Conservation (phyloP, 768 basidiomycete species). For the Omphalotus guepiniiformis region DNA sequence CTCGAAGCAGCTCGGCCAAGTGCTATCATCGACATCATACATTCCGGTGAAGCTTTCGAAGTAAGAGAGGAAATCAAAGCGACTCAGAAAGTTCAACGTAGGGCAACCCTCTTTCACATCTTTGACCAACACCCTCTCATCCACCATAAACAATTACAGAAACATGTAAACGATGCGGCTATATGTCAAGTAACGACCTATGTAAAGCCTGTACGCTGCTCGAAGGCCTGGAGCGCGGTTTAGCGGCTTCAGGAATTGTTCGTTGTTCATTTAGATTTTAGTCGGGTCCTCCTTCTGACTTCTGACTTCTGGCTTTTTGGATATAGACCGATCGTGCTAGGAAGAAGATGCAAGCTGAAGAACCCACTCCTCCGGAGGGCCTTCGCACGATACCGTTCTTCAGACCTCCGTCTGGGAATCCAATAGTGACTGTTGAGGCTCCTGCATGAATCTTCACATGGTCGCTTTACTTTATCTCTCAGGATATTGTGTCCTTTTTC, state of each 20-base stretch:
- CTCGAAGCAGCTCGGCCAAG: slow-evolving; percentile 91
- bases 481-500: too few species aligned
- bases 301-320: slow-evolving; percentile 7
- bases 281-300: not conserved
- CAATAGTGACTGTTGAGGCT: slow-evolving; percentile 37
- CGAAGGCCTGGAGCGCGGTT: slow-evolving; percentile 85
- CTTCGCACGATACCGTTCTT: slow-evolving; percentile 76
- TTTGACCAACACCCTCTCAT: slow-evolving; percentile 7
- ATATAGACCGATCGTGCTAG: slow-evolving; percentile 62
- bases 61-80: slow-evolving; percentile 81
- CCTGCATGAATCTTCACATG: too few species aligned
- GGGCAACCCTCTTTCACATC: slow-evolving; percentile 27
- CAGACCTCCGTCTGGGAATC: slow-evolving; percentile 40
- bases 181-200: slow-evolving; percentile 95
- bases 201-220: slow-evolving; percentile 91
- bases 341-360: slow-evolving; percentile 57
- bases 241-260: slow-evolving; percentile 61
- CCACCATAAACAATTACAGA: too few species aligned
- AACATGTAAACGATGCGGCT: slow-evolving; percentile 88
- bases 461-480: too few species aligned
- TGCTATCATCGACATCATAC: slow-evolving; percentile 96
- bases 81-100: slow-evolving; percentile 81
- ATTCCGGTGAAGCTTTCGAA: slow-evolving; percentile 91
- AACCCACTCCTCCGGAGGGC: slow-evolving; percentile 60
- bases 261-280: slow-evolving; percentile 21